A percentile compares a stretch with the other conserved stretches of the same genome.
These are phyloP conservation scores for Yamadazyma kanchanaburiensis DNA, from an alignment of 1,139 yeast genomes.

Conservation along the genomic window DNA sequence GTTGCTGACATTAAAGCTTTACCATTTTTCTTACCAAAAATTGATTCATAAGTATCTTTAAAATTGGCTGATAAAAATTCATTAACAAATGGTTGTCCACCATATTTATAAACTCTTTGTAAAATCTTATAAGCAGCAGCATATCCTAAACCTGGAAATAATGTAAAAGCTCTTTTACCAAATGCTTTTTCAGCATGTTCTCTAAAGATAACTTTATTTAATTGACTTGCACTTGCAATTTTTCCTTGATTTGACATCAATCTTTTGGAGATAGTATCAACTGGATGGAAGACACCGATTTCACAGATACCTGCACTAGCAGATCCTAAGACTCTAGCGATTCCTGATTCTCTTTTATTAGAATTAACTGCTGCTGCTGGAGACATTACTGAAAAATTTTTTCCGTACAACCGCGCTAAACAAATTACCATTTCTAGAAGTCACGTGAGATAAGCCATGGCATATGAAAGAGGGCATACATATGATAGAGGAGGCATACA, in stretches of 20 bases:
- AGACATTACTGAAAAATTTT: slow-evolving; percentile 36
- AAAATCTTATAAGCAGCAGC: slow-evolving; percentile 96
- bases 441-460: too few relatives aligned
- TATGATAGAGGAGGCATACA: too few relatives aligned
- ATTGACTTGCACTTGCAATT: slow-evolving; percentile 58
- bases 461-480: too few relatives aligned
- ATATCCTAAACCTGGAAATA: slow-evolving; percentile 97
- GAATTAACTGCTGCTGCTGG: slow-evolving; percentile 40
- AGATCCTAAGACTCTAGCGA: slow-evolving; percentile 91
- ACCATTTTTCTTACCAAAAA: slow-evolving; percentile 92
- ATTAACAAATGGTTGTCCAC: slow-evolving; percentile 98
- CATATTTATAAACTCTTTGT: slow-evolving; percentile 97
- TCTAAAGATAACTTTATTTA: slow-evolving; percentile 84
- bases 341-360: slow-evolving; percentile 80
- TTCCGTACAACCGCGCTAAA: slow-evolving; percentile 16
- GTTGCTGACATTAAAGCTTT: slow-evolving; percentile 95
- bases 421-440: neutral
- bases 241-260: slow-evolving; percentile 91
- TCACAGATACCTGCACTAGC: slow-evolving; percentile 98
- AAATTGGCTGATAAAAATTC: slow-evolving; percentile 82
- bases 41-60: slow-evolving; percentile 63
- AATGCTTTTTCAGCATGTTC: slow-evolving; percentile 73
- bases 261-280: slow-evolving; percentile 96
- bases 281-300: slow-evolving; percentile 97
- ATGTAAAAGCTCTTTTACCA: slow-evolving; percentile 69